Conservation (phyloP, 768 basidiomycete genomes). For the Roridomyces roridus region DNA sequence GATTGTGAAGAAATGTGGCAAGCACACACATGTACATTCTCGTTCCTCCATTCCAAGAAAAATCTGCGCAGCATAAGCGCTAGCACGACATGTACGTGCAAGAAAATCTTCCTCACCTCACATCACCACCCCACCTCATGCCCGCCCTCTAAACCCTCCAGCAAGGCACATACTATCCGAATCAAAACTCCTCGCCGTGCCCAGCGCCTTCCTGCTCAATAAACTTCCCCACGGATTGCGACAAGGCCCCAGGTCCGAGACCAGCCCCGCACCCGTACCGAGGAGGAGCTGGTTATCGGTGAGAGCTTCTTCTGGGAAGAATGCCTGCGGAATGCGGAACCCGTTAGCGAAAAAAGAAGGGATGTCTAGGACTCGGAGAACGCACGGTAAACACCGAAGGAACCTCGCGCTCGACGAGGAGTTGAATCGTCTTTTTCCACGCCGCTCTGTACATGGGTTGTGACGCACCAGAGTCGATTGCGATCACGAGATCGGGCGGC, state of each 20-base stretch:
- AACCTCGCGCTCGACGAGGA: slow-evolving; percentile 32
- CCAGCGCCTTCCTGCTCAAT: slow-evolving; percentile 27
- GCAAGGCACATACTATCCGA: slow-evolving; percentile 4
- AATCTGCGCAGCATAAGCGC: no score
- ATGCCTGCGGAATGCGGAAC: no score
- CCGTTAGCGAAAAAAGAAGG: not conserved
- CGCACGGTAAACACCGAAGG: slow-evolving; percentile 41
- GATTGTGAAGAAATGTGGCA: no score
- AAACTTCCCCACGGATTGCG: slow-evolving; percentile 42
- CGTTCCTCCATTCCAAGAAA: no score
- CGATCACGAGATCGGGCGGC: slow-evolving; percentile 41
- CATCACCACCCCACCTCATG: no score
- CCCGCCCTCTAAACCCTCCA: slow-evolving; percentile 1
- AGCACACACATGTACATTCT: no score
- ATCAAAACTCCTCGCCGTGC: not conserved
- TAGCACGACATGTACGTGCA: no score
- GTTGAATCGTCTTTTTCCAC: slow-evolving; percentile 34
- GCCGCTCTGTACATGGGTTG: slow-evolving; percentile 21
- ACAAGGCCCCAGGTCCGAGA: slow-evolving; percentile 32
- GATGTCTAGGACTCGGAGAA: not conserved
- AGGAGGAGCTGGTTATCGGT: slow-evolving; percentile 32
- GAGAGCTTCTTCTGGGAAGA: slow-evolving; percentile 36
- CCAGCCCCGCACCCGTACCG: slow-evolving; percentile 29
- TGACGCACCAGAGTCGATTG: slow-evolving; percentile 42
- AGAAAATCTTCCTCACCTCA: no score